Base-by-base conservation (phyloP, 768 basidiomycete species). In the Heimioporus sp. region DNA sequence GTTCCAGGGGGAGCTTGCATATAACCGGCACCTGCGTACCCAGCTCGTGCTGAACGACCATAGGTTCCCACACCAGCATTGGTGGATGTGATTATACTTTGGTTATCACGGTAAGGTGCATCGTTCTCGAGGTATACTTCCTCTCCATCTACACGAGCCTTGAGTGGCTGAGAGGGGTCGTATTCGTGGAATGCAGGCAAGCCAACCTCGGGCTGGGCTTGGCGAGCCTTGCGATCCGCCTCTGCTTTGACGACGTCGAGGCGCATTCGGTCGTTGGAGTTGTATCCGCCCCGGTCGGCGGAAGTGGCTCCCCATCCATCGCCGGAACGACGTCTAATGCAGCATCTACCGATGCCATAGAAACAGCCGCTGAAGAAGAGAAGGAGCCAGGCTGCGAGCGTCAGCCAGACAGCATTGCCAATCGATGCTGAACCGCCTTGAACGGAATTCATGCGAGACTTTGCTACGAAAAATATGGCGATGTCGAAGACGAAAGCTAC, bases 401-500 rank as follows among this genome's bases (percentile, higher is more conserved):
- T 92, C 42, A 98, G 73, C 95, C 95, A 98, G 39, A 95, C 80
- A 19, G 89, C 92, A 52, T 79, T 86, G n/a, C 95, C 95, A 9
- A 95, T 87, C 17, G 76, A 72, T 0, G 96, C 94, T 0, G 76
- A 76, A 6, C 90, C 93, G 17, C 92, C 85, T 5, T 76, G 59
- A n/a, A 83, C 79, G 16, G 61, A 54, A 66, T 90, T 88, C 68
- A 99, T 87, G 48, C 94, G 83, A 40, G 88, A 73, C 64, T 87
- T 93, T 52, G 90, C 90, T 50, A 96, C 72, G 76, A 91, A 92
- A 74, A 98, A 98, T 51, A 97, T 73, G 58, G 81, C 88, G 52
- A 98, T 72, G 68, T 99, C 97, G 69, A 98, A 94, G 31, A 96
- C 82, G 70, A 98, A 95, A 5, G 95, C 94, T 40, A 91, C 63